Base-by-base conservation (phyloP, 2,329 filamentous ascomycete genomes). In the Trichophyton benhamiae region DNA sequence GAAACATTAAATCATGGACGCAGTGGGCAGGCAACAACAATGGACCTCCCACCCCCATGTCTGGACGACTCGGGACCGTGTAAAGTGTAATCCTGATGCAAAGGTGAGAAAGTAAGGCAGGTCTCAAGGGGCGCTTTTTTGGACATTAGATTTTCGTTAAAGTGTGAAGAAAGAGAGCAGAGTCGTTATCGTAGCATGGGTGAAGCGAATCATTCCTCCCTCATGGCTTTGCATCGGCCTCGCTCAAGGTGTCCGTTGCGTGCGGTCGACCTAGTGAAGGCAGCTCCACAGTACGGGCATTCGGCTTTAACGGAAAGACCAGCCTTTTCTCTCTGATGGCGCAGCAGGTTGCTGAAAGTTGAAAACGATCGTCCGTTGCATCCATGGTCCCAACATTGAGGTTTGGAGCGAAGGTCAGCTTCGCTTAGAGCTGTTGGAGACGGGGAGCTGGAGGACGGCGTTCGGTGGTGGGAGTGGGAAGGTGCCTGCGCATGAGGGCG, bases 351-450 rank as follows among this genome's bases (percentile, higher is more conserved):
- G 82, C 91, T 96, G 72, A 96, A 96, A 2, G 92, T 96, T 17
- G 90, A 95, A 71, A 97, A 97, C 70, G 95, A 89, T 33, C 91
- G 86, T 20, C 92, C 92, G 69, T 96, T 96, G 79, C 92, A 97
- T 9, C 91, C 92, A 70, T 97, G 92, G 64, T 96, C 92, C 89
- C 89, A 97, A 75, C 92, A 96, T 72, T 95, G 90, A 53, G 91
- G 91, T 76, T 95, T 95, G n/a, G 90, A 90, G 66, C 88, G 83
- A 67, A 84, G 86, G 72, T 88, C 87, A 17, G 91, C 80, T 15
- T 91, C 83, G 63, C 88, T 81, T 44, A 89, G 84, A 66, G 38
- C 41, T 8, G 33, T 46, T 27, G 57, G 57, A 25, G 57, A 59
- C 3, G 57, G 57, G 17, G 57, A 59, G 41, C 27, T 48, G 74